These are phyloP conservation scores for Escallonia herrerae DNA, from an alignment of 129 eudicot species.

Conservation along the genomic window DNA sequence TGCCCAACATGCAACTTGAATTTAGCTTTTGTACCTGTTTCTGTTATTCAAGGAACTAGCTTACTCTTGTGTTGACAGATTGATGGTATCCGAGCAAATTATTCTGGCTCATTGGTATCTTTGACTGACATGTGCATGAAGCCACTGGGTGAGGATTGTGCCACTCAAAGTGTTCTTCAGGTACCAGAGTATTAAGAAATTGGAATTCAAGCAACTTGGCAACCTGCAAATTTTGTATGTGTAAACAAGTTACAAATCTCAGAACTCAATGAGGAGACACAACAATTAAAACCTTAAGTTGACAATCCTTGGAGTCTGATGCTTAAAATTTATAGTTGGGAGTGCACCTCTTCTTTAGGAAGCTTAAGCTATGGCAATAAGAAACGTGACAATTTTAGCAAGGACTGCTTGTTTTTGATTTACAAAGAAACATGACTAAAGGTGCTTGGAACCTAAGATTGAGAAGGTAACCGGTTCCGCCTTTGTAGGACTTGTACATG, in stretches of 20 bases:
- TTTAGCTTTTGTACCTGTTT: neutral
- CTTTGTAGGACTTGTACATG: too few relatives aligned
- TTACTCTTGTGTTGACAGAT: slow-evolving; percentile 37
- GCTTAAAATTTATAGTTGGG: neutral
- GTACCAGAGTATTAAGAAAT: slow-evolving; percentile 23
- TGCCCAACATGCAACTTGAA: neutral
- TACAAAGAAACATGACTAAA: too few relatives aligned
- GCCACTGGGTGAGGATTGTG: slow-evolving; percentile 94
- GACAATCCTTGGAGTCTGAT: too few relatives aligned
- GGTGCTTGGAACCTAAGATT: too few relatives aligned
- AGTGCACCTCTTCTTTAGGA: too few relatives aligned
- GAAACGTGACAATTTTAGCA: too few relatives aligned
- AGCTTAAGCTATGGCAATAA: too few relatives aligned
- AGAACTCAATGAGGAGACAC: too few relatives aligned
- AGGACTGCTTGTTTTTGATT: too few relatives aligned
- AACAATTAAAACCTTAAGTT: too few relatives aligned
- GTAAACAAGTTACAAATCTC: neutral
- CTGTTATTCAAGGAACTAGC: slow-evolving; percentile 7
- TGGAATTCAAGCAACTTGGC: neutral
- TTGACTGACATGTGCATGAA: slow-evolving; percentile 92
- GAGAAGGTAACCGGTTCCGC: too few relatives aligned
- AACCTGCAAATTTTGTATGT: slow-evolving; percentile 1
- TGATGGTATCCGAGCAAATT: slow-evolving; percentile 78
- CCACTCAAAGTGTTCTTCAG: slow-evolving; percentile 95
- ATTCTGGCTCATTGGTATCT: slow-evolving; percentile 73